Conservation (phyloP, 306 rosid species). For the Bauhinia variegata region DNA sequence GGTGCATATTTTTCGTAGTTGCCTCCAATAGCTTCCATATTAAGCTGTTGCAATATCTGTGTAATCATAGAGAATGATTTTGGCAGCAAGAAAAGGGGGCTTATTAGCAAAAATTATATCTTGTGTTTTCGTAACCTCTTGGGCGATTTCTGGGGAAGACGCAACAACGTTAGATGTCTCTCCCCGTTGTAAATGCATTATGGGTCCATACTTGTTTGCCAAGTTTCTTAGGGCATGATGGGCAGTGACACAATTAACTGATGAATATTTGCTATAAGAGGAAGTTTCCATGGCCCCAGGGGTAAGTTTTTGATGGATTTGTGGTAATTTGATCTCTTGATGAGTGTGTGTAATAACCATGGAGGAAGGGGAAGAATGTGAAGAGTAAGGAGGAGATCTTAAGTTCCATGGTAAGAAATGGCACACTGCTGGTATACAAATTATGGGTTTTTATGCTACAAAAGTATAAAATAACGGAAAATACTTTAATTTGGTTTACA, state of each 20-base stretch:
- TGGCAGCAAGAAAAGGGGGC: background rate
- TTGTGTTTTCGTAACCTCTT: background rate
- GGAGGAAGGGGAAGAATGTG: no score
- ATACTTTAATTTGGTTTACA: no score
- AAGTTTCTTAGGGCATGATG: conserved; percentile 1
- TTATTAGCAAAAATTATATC: background rate
- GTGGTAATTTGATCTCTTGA: background rate
- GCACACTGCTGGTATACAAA: no score
- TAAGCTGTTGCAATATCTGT: background rate
- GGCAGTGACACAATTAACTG: background rate
- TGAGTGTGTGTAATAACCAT: no score
- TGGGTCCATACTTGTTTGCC: conserved; percentile 4
- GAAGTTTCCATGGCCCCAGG: conserved; percentile 17
- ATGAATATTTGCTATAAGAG: conserved; percentile 16
- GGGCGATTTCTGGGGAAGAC: conserved; percentile 29
- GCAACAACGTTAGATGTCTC: background rate
- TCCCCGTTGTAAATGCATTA: conserved; percentile 16
- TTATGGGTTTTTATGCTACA: no score
- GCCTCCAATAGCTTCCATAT: background rate
- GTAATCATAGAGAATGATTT: background rate
- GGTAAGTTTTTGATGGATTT: background rate
- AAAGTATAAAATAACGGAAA: no score
- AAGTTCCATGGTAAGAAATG: no score
- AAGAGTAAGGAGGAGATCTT: no score
- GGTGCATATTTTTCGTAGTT: no score